Evolutionary conservation across 805 yeast genomes (phyloP), one percentile per base, ranked within the genome.

Genomic region (Metschnikowia amazonensis): DNA sequence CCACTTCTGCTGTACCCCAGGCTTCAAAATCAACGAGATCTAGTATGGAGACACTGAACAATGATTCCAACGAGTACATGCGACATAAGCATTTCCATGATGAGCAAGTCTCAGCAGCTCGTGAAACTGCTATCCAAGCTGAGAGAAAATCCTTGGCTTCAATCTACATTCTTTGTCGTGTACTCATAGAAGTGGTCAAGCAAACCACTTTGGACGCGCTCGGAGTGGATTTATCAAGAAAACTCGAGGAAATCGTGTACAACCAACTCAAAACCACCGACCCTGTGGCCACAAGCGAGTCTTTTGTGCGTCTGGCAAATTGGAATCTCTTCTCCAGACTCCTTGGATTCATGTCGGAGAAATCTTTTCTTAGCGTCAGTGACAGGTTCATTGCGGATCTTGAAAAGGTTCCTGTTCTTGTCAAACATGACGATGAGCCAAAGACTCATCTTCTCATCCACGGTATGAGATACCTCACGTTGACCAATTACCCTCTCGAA

Each of bases 381-480:
- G 99, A 94, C 62, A 69, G 96, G 46, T 94, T 94, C 59, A 86
- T 94, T 43, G 95, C 95, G 0, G 97, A 92, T 57, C 66, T 94
- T 44, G 99, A 94, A 59, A 88, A 85, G 58, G 74, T 84, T 2
- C 95, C 95, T 0, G 13, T 53, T 1, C 48, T 50, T 9, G 52
- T 72, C 3, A 53, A 56, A 10, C 64, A 60, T 38, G 70, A 62
- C 17, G 74, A 66, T 14, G 77, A 72, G 47, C 81, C 89, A 1
- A 75, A 80, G 30, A 72, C 86, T 5, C 86, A 84, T 58, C 66
- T 90, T 36, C 67, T 94, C 39, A 86, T 95, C 27, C 84, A 87
- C 57, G 98, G 98, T 3, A 94, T 95, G 98, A 74, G 94, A 55
- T 86, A 87, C 57, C 65, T 94, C 43, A 80, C 80, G 49, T 69